Evolutionary conservation across 2,329 filamentous ascomycete species (phyloP), one percentile per base, ranked within the genome.

Genomic region (Lachnellula arida): DNA sequence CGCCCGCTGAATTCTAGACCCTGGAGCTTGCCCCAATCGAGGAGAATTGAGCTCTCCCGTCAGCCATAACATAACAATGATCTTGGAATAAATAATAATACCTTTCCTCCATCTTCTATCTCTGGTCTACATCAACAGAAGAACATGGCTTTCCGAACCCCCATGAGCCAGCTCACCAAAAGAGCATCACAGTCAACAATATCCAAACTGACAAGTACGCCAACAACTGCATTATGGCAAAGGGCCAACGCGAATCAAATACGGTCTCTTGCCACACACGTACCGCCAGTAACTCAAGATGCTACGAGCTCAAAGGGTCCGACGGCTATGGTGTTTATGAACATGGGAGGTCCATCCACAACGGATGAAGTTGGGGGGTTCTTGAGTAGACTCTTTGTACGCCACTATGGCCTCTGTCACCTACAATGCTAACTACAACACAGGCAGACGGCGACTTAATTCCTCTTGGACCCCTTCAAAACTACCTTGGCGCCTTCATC

Each of bases 301-400:
- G 78, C 81, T 6, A 82, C 82, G 0, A 82, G 80, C 49, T 79
- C 81, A 2, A 81, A 89, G 69, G 93, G 93, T 0, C 91, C 92
- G 7, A 99, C 94, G 4, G 94, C 94, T 44, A 97, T 99, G 85
- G 94, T 99, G 14, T 97, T 99, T 69, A 84, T 99, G 76, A 99
- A 99, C 75, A 99, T 99, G 94, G 94, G 94, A 58, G 94, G 94
- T 0, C 94, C 94, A 3, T 89, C 90, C 1, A 96, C 89, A 4
- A 88, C 87, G 4, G 83, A 86, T 63, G 91, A 99, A 76, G 94
- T 99, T 37, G 86, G 87, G 65, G 85, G 87, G 73, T 99, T 97
- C 70, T 76, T 99, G 48, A 94, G 88, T 71, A 85, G 92, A 65
- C 78, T 99, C 64, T 99, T 99, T 75, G 93, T 96, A 81, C 57